These are phyloP conservation scores for Pelargonium cotyledonis DNA, from an alignment of 441 rosid genomes.

Conservation along the genomic window DNA sequence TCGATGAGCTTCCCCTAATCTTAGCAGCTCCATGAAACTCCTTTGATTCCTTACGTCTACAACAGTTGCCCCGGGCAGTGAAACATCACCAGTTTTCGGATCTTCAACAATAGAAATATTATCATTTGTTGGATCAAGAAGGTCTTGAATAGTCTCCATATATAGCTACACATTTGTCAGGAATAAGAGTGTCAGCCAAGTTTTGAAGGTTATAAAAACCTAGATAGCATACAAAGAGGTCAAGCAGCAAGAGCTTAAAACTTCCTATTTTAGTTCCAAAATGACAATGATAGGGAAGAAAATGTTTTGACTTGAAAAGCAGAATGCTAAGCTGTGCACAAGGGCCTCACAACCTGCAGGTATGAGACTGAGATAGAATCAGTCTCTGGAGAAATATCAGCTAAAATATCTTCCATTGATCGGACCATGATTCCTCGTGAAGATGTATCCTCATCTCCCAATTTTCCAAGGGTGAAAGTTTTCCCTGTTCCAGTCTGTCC, in stretches of 20 bases:
- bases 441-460: slow-evolving; percentile 92
- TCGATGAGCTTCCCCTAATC: slow-evolving; percentile 86
- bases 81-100: slow-evolving; percentile 90
- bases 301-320: background rate
- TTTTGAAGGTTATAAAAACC: background rate
- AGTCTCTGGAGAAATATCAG: slow-evolving; percentile 54
- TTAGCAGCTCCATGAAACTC: slow-evolving; percentile 74
- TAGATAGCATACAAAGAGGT: background rate
- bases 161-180: slow-evolving; percentile 58
- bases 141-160: slow-evolving; percentile 98
- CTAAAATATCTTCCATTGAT: slow-evolving; percentile 94
- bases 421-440: slow-evolving; percentile 98
- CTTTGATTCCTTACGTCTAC: slow-evolving; percentile 79
- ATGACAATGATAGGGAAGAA: too few relatives aligned
- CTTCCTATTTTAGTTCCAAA: too few relatives aligned
- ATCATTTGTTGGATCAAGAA: slow-evolving; percentile 81
- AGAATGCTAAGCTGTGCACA: background rate
- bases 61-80: slow-evolving; percentile 74
- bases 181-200: slow-evolving; percentile 12
- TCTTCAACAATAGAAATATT: slow-evolving; percentile 87
- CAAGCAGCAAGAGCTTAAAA: too few relatives aligned
- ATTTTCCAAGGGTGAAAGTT: slow-evolving; percentile 91
- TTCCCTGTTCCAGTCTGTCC: slow-evolving; percentile 99
- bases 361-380: slow-evolving; percentile 80
- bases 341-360: slow-evolving; percentile 58